Conservation (phyloP, 495 filamentous ascomycete species). For the Penicillium pancosmium region DNA sequence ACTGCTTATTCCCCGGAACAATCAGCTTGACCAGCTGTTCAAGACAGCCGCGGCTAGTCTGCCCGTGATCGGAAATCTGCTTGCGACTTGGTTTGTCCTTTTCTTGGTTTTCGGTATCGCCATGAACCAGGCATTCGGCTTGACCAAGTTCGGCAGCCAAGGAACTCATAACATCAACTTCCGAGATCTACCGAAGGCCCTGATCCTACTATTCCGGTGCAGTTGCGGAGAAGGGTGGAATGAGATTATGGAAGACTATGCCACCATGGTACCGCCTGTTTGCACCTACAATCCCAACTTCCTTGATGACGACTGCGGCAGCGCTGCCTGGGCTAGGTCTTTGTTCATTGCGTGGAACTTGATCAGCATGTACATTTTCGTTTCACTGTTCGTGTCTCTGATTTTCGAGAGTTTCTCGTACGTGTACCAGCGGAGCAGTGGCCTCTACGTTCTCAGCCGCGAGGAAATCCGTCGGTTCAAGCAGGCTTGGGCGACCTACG, state of each 20-base stretch:
- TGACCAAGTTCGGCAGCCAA: constrained; percentile 79
- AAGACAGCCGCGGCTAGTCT: constrained; percentile 98
- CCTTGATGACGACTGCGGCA: constrained; percentile 90
- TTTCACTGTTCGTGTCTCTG: constrained; percentile 95
- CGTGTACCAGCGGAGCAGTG: constrained; percentile 93
- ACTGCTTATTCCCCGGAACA: constrained; percentile 93
- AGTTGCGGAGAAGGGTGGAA: constrained; percentile 98
- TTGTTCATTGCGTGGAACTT: constrained; percentile 98
- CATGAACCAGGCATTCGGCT: constrained; percentile 92
- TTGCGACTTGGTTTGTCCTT: constrained; percentile 96
- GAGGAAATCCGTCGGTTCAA: constrained; percentile 97
- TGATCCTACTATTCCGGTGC: constrained; percentile 91
- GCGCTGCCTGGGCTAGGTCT: constrained; percentile 78
- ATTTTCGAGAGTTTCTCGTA: constrained; percentile 99
- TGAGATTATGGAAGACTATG: constrained; percentile 93
- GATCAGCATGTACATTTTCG: constrained; percentile 99
- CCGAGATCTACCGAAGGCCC: constrained; percentile 85
- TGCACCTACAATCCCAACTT: constrained; percentile 71
- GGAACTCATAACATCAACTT: constrained; percentile 89
- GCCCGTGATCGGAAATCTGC: constrained; percentile 83
- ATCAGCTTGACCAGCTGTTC: constrained; percentile 97
- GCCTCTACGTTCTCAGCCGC: constrained; percentile 73
- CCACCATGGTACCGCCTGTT: constrained; percentile 70
- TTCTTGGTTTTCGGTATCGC: constrained; percentile 97
- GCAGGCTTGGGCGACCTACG: constrained; percentile 94